Evolutionary conservation across 169 alveolate species (phyloP), one percentile per base, ranked within the genome.

Genomic region (Cryptosporidium ubiquitum): DNA sequence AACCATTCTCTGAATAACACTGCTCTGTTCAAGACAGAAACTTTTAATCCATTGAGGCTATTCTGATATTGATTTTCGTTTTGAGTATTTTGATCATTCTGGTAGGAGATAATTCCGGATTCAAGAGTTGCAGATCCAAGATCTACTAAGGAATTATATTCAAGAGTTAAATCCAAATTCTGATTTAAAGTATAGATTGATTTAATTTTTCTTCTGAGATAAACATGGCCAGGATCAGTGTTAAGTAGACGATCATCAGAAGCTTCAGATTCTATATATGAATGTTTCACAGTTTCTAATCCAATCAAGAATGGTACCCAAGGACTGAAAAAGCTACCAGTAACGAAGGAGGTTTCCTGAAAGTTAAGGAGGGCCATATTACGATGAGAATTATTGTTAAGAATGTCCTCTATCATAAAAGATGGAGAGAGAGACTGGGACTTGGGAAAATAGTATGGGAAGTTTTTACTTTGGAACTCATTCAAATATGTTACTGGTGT

Each of bases 1-100:
- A 73, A 23, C 85, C 85, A 73, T 23, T 73, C 85, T 37, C 70
- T 52, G 44, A 73, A 73, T 3, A 35, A 9, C 7, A 58, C 85
- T 73, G 85, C 85, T 20, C 85, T 20, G 31, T 73, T 73, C 23
- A 73, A 5, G 23, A 73, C 64, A 3, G 23, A 20, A 1, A 73
- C 35, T n/a, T 55, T 42, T 1, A 73, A 16, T 3, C 71, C 60
- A 57, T 73, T 39, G 7, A 52, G 0, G 26, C 4, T 4, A 18
- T 4, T 12, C 3, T 20, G 2, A 20, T 3, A 10, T 14, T 47
- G 55, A 14, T 1, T 47, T 47, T 47, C 55, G 20, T 47, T 20
- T 0, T 14, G 55, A 49, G 31, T 3, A 2, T 18, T 1, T 23
- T 18, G 31, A 37, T 18, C 16, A 33, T 3, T 33, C 69, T n/a